These are phyloP conservation scores for Plasmodium chabaudi DNA, from an alignment of 169 alveolate species.

Conservation along the genomic window DNA sequence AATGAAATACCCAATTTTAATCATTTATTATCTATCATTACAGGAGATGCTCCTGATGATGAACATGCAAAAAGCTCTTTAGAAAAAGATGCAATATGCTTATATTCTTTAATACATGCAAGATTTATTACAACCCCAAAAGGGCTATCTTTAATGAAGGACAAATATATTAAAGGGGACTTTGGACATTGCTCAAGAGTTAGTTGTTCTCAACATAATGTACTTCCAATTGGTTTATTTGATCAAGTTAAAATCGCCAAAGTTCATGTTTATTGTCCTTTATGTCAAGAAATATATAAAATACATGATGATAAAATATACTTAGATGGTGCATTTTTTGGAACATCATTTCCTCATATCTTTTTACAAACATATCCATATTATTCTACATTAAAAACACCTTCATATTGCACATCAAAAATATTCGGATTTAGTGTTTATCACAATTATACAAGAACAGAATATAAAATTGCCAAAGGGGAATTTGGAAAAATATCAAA, in stretches of 20 bases:
- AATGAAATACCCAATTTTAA: conserved; percentile 79
- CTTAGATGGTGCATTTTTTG: conserved; percentile 97
- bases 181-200: conserved; percentile 99
- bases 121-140: conserved; percentile 95
- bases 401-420: conserved; percentile 86
- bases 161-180: conserved; percentile 95
- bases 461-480: conserved; percentile 69
- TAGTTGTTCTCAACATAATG: conserved; percentile 94
- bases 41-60: conserved; percentile 86
- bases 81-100: conserved; percentile 91
- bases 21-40: conserved; percentile 82
- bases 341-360: conserved; percentile 95
- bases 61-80: conserved; percentile 83
- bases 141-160: conserved; percentile 93
- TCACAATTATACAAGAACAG: conserved; percentile 74
- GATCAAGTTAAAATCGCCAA: conserved; percentile 94
- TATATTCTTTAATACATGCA: conserved; percentile 96
- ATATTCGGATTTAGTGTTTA: conserved; percentile 89
- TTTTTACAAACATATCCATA: conserved; percentile 93
- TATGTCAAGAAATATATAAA: conserved; percentile 95
- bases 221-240: conserved; percentile 96
- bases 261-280: conserved; percentile 96
- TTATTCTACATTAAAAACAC: conserved; percentile 86
- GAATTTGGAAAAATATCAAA: conserved; percentile 66
- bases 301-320: conserved; percentile 87